Evolutionary conservation across 75 land plant species (phyloP), one percentile per base, ranked within the genome.

Genomic region (Adiantum capillusveneris): DNA sequence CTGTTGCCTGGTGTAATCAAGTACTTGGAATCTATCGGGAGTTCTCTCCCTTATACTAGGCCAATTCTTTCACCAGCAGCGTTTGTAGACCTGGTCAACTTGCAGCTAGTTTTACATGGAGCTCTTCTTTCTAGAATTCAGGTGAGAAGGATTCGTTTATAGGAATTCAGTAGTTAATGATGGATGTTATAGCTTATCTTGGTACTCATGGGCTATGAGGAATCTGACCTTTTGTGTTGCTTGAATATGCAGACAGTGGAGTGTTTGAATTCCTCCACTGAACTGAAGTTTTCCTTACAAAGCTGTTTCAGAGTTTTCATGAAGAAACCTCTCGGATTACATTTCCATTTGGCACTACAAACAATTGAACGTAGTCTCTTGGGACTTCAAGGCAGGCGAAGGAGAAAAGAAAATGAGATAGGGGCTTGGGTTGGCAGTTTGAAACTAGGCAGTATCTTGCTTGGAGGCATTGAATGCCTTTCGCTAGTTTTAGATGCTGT

Each of bases 1-100:
- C 60, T 73, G 71, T 31, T 73, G 7, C 50, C 52, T 17, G 76
- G 76, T 13, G 65, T 55, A 21, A 55, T 67, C 48, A 73, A 73
- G 34, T 73, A 57, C 71, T 44, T 73, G 57, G 76, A 68, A 44
- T 37, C 76, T 41, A 50, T 62, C 1, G 76, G 76, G 29, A 51
- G 51, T 34, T 58, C 60, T 45, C 56, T 73, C 6, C 65, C 76
- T 25, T 64, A 27, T 41, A 39, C 43, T 29, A 49, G 56, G 18
- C 70, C 76, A 27, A 37, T 42, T 17, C 30, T 67, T 52, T 43
- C 58, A 29, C 44, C 65, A 36, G 0, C 57, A 31, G 76, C 51
- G 19, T 66, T 56, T 30, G 36, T 55, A 30, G 60, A 56, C 41
- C 60, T 73, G 2, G 17, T 73, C 25, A 49, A 66, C 21, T 6